These are phyloP conservation scores for Chlorophyllum brunneum DNA, from an alignment of 768 basidiomycete genomes.

Conservation along the genomic window DNA sequence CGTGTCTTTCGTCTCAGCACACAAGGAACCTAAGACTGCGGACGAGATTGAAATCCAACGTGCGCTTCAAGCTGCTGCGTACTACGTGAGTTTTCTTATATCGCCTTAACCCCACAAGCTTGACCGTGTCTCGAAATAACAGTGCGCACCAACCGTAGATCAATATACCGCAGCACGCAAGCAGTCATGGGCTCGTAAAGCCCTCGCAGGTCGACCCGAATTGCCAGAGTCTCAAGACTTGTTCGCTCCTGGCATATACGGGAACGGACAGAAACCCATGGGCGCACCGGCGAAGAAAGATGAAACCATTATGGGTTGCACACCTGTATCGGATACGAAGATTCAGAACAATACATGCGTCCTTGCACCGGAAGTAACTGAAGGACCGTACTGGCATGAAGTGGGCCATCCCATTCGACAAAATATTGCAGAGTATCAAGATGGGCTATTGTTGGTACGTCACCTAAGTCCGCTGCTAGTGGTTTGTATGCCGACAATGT, in stretches of 20 bases:
- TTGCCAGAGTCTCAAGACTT: slow-evolving; percentile 38
- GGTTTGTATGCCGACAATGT: neutral
- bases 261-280: slow-evolving; percentile 21
- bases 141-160: slow-evolving; percentile 53
- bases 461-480: neutral
- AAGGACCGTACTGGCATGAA: slow-evolving; percentile 52
- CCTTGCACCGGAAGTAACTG: slow-evolving; percentile 48
- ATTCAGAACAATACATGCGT: slow-evolving; percentile 56
- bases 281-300: slow-evolving; percentile 20
- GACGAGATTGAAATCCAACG: slow-evolving; percentile 46
- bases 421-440: slow-evolving; percentile 50
- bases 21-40: slow-evolving; percentile 39
- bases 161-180: slow-evolving; percentile 47
- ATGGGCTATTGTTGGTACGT: slow-evolving; percentile 43
- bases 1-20: slow-evolving; percentile 26
- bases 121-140: neutral
- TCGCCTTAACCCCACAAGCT: neutral
- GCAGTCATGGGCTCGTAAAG: slow-evolving; percentile 42
- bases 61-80: slow-evolving; percentile 47
- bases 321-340: slow-evolving; percentile 39
- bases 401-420: slow-evolving; percentile 48
- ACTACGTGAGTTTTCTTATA: slow-evolving; percentile 35
- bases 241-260: slow-evolving; percentile 35
- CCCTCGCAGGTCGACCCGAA: slow-evolving; percentile 32
- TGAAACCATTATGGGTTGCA: slow-evolving; percentile 39